Base-by-base conservation (phyloP, 768 basidiomycete genomes). In the Tubosaeta brunneosetosa region DNA sequence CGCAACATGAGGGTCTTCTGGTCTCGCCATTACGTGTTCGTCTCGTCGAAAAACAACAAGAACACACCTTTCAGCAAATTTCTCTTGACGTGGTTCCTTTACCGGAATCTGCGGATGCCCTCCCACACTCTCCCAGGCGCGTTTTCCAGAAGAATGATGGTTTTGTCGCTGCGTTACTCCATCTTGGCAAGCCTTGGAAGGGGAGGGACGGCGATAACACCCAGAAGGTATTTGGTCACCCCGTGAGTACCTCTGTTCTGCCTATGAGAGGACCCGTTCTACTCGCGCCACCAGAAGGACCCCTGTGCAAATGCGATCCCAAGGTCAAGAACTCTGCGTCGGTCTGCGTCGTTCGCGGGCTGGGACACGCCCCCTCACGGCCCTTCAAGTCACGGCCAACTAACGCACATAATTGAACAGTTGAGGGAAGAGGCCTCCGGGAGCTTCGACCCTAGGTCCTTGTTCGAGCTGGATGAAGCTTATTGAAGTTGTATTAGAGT, bases 321-420 rank as follows among this genome's bases (percentile, higher is more conserved):
- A 42, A 36, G 16, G 12, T 47, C 58, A 4, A 53, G 40, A 19
- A 31, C 47, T 7, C 53, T 67, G 12, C 67, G 65, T 42, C 65
- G 67, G 31, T 67, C 66, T 4, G 59, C n/a, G 38, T 67, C 67
- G 31, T 61, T 56, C 12, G 57, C 59, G 14, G 63, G 58, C 5
- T 55, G 56, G 56, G 42, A 55, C 10, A 16, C 19, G 1, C 32
- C 33, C 5, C 26, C 43, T 13, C 1, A 29, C 7, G 22, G 26
- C 9, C 32, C 41, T 22, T n/a, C 16, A 1, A n/a, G 34, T 2
- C 44, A 46, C 3, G 57, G 55, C 37, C 2, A 55, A 3, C 11
- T 67, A 14, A 55, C 58, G 61, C 34, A 49, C 1, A 29, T 58
- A 2, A 40, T 69, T n/a, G 42, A 55, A 33, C 56, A 59, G 44